Evolutionary conservation across 1,284 basidiomycete genomes (phyloP), one percentile per base, ranked within the genome.

Genomic region (Microbotryomycetes sp.): DNA sequence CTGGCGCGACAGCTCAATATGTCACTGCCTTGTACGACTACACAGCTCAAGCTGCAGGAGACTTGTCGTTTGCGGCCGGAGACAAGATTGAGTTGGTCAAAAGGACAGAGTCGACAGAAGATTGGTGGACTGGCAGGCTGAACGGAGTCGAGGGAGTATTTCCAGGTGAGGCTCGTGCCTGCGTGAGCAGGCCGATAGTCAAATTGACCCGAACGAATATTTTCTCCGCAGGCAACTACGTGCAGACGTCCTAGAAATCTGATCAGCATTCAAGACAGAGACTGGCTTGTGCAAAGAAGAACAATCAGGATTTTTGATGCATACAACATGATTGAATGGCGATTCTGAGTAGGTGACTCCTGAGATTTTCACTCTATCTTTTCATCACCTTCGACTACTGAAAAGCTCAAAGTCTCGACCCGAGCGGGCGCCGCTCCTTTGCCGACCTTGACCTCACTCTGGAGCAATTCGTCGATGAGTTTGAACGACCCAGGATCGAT

Each of bases 21-120:
- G 93, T 94, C 31, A 87, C 91, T 3, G 94, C 96, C 27, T 76
- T 98, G 72, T 99, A 97, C 74, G 94, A 99, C 76, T 99, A 96
- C 74, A 82, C 82, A 31, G 91, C 94, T 11, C 75, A 94, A 84
- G 89, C 91, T 29, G 91, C 89, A 1, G 96, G 96, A 0, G 94
- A 99, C 75, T 78, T 99, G 57, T 87, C 85, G 1, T 99, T 99
- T 79, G 83, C 79, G 60, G 83, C 84, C 1, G 96, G 96, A n/a
- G 94, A 98, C 75, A 79, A 83, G 66, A 97, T 99, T 75, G 91
- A 96, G 77, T 81, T 98, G 57, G 82, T 96, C 29, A 87, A 96
- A 76, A 83, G 85, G 73, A 88, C 88, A 13, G 83, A 82, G 2
- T 91, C 84, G 69, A 76, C 86, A 24, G 91, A 97, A 73, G 96